Evolutionary conservation across 148 eudicot species (phyloP), one percentile per base, ranked within the genome.

Genomic region (Diospyros lotus): DNA sequence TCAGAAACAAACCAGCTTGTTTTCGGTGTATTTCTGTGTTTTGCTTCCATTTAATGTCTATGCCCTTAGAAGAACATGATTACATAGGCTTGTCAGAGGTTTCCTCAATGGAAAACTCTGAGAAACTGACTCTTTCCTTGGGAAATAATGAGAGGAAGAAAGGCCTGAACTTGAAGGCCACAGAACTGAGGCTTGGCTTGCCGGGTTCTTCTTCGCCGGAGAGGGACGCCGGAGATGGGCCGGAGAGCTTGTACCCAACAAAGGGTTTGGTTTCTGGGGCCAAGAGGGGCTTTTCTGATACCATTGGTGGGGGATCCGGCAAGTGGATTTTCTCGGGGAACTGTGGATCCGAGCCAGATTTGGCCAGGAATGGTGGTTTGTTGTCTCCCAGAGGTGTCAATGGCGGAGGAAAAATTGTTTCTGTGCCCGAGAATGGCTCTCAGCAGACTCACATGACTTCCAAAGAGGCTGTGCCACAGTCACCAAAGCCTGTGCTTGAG

Each of bases 161-260:
- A 63, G 83, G 72, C 75, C 60, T 88, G 63, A 85, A 84, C 75
- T 80, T 87, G 51, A 87, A 81, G 76, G 88, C 85, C 17, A 88
- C 91, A 60, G 89, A 88, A 80, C 74, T 88, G 14, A 88, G 87
- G 58, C 91, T 88, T 52, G 91, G 91, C 39, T 77, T 85, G 53
- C 91, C 91, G 40, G 91, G 91, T 8, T 81, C 89, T 12, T 80
- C 85, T 62, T 85, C 86, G 17, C 81, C 88, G 9, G 84, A 80
- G 75, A 85, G 86, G 73, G 78, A 75, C 28, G 56, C 39, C 62
- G 80, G 44, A 59, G 41, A 15, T 66, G 46, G 44, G 60, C 69
- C 4, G 66, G 64, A 60, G 53, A 59, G 50, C 12, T 71, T 8
- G 43, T 73, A 64, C 66, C 64, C 77, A 77, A 40, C 72, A 2